Evolutionary conservation across 2,329 filamentous ascomycete genomes (phyloP).

Genomic region (Trichoderma sp.): DNA sequence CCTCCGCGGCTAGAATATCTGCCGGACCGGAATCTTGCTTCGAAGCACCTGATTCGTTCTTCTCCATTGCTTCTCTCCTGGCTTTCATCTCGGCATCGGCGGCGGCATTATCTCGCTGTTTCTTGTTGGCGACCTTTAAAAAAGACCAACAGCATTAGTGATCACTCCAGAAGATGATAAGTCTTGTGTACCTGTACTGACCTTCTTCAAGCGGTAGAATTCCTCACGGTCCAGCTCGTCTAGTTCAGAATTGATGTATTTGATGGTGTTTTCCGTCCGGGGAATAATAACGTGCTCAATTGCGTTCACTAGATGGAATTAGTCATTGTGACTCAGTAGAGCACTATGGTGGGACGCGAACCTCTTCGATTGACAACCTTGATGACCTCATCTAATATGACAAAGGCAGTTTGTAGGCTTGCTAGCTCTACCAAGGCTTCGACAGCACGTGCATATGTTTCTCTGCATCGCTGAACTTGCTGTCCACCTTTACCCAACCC

Average conservation of each 20-base stretch:
- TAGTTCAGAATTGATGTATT: slow-evolving; percentile 98
- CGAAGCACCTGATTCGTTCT: slow-evolving; percentile 35
- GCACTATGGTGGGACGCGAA: slow-evolving; percentile 34
- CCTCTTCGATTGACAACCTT: slow-evolving; percentile 97
- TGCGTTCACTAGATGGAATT: slow-evolving; percentile 68
- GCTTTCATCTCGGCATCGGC: slow-evolving; percentile 74
- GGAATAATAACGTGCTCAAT: slow-evolving; percentile 98
- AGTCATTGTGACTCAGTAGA: slow-evolving; percentile 24
- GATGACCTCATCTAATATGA: slow-evolving; percentile 97
- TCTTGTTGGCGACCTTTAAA: slow-evolving; percentile 70
- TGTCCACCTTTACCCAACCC: slow-evolving; percentile 95
- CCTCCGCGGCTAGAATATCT: slow-evolving; percentile 71
- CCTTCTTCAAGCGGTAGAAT: slow-evolving; percentile 95
- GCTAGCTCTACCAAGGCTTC: slow-evolving; percentile 94
- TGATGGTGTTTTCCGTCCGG: slow-evolving; percentile 98
- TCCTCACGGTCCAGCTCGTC: slow-evolving; percentile 97
- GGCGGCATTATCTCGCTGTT: slow-evolving; percentile 71
- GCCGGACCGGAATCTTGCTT: slow-evolving; percentile 41
- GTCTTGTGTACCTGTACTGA: slow-evolving; percentile 16
- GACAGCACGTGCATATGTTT: slow-evolving; percentile 93
- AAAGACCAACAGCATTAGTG: background rate
- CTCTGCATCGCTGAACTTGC: slow-evolving; percentile 90
- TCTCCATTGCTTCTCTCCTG: slow-evolving; percentile 57
- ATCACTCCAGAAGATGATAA: background rate
- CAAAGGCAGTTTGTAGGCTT: slow-evolving; percentile 94